A percentile compares a stretch with the other conserved stretches of the same genome.
Conservation (phyloP, 1,139 yeast species). For the Candida labiduridarum region DNA sequence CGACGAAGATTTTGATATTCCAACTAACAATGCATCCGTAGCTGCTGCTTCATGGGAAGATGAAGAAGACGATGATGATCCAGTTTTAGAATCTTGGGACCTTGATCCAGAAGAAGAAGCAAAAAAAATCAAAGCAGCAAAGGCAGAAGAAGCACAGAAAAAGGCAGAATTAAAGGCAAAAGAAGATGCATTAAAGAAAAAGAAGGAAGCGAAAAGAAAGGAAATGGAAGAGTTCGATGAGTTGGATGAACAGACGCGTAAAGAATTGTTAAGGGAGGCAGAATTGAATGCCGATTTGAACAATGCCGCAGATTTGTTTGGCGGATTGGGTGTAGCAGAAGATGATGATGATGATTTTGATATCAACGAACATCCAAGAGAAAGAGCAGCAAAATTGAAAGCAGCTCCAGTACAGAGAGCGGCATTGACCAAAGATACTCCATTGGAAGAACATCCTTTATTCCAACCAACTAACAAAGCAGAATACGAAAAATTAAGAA, state of each 20-base stretch:
- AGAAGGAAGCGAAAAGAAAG: slow-evolving; percentile 36
- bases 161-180: slow-evolving; percentile 42
- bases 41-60: slow-evolving; percentile 78
- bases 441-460: slow-evolving; percentile 72
- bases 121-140: slow-evolving; percentile 45
- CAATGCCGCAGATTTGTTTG: slow-evolving; percentile 91
- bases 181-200: slow-evolving; percentile 44
- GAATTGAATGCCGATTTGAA: slow-evolving; percentile 85
- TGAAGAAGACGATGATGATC: slow-evolving; percentile 76
- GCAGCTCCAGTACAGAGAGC: slow-evolving; percentile 41
- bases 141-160: slow-evolving; percentile 45
- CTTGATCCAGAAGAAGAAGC: slow-evolving; percentile 68
- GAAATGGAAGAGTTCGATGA: slow-evolving; percentile 56
- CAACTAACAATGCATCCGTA: slow-evolving; percentile 47
- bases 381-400: slow-evolving; percentile 31
- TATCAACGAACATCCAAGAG: slow-evolving; percentile 64
- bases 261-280: slow-evolving; percentile 73
- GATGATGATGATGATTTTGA: slow-evolving; percentile 34
- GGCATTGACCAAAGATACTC: slow-evolving; percentile 62
- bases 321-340: slow-evolving; percentile 71
- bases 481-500: slow-evolving; percentile 84
- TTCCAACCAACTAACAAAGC: slow-evolving; percentile 79
- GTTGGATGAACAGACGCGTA: slow-evolving; percentile 67
- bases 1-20: slow-evolving; percentile 87
- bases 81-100: slow-evolving; percentile 83